phyloP scores from a whole-genome alignment of 441 rosid genomes.

The Pelargonium fulgidum region DNA sequence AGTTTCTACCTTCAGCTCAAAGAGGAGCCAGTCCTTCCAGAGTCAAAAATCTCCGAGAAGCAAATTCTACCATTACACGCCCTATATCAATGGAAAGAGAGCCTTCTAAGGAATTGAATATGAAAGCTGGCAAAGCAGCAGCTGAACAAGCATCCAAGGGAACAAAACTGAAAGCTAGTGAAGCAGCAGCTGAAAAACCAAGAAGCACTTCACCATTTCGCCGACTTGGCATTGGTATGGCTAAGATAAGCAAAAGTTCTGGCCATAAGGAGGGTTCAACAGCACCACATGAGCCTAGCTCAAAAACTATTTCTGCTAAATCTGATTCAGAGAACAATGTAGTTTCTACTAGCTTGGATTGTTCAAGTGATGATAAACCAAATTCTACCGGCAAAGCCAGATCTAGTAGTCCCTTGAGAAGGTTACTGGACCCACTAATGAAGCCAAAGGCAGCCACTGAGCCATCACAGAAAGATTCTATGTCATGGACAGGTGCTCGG shows the following conservation, averaged over 20 bases:
- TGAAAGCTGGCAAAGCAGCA: constrained; percentile 2
- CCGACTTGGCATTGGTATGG: constrained; percentile 53
- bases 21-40: constrained; percentile 29
- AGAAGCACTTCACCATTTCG: constrained; percentile 84
- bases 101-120: constrained; percentile 32
- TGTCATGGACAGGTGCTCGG: constrained; percentile 24
- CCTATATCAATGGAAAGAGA: constrained; percentile 24
- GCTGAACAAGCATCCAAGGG: neutral
- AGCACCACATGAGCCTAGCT: constrained; percentile 25
- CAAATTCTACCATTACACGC: constrained; percentile 23
- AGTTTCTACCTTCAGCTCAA: constrained; percentile 32
- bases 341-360: constrained; percentile 33
- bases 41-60: constrained; percentile 32
- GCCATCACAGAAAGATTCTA: constrained; percentile 33
- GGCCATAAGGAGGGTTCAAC: constrained; percentile 35
- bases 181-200: constrained; percentile 46
- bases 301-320: constrained; percentile 31
- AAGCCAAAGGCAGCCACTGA: constrained; percentile 50
- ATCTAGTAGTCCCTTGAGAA: constrained; percentile 76
- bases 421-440: constrained; percentile 65
- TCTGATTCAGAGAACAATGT: constrained; percentile 32
- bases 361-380: constrained; percentile 30
- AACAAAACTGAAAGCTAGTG: constrained; percentile 32
- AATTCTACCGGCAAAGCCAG: constrained; percentile 49
- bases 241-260: constrained; percentile 53